Evolutionary conservation across 352 stramenopile species (phyloP).

Genomic region (Phytophthora citrophthora): DNA sequence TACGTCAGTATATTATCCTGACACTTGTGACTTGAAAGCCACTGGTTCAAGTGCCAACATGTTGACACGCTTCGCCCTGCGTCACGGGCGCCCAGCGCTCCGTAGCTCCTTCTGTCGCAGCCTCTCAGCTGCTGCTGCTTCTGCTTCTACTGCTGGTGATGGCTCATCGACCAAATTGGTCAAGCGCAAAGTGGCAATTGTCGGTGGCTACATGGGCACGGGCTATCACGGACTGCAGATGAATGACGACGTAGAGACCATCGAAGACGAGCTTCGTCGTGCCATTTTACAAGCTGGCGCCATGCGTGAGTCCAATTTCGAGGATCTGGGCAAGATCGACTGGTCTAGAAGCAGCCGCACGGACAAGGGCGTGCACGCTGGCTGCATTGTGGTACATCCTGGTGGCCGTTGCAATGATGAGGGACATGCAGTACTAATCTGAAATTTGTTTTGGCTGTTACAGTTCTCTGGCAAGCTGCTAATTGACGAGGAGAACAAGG

Average conservation of each 20-base stretch:
- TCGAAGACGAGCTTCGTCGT: slow-evolving; percentile 82
- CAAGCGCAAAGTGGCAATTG: slow-evolving; percentile 91
- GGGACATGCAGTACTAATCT: background rate
- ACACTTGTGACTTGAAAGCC: background rate
- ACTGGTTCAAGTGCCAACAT: slow-evolving; percentile 19
- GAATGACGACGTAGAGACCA: slow-evolving; percentile 81
- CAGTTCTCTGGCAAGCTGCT: slow-evolving; percentile 90
- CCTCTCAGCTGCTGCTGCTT: slow-evolving; percentile 2
- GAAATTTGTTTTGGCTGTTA: slow-evolving; percentile 7
- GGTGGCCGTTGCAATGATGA: background rate
- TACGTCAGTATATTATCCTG: background rate
- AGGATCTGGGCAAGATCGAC: slow-evolving; percentile 88
- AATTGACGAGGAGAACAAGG: slow-evolving; percentile 74
- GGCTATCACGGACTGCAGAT: slow-evolving; percentile 83
- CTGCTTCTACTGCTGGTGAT: background rate
- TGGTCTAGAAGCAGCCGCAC: slow-evolving; percentile 91
- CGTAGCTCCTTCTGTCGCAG: slow-evolving; percentile 14
- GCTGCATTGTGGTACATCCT: slow-evolving; percentile 85
- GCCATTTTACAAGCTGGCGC: slow-evolving; percentile 82
- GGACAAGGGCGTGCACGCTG: slow-evolving; percentile 92
- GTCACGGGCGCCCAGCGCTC: slow-evolving; percentile 15
- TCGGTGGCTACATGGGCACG: slow-evolving; percentile 85
- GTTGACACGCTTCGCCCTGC: slow-evolving; percentile 33
- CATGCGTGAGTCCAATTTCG: slow-evolving; percentile 91
- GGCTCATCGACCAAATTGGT: slow-evolving; percentile 41